phyloP scores from a whole-genome alignment of 2,329 filamentous ascomycete species.

The Claviceps sp. region DNA sequence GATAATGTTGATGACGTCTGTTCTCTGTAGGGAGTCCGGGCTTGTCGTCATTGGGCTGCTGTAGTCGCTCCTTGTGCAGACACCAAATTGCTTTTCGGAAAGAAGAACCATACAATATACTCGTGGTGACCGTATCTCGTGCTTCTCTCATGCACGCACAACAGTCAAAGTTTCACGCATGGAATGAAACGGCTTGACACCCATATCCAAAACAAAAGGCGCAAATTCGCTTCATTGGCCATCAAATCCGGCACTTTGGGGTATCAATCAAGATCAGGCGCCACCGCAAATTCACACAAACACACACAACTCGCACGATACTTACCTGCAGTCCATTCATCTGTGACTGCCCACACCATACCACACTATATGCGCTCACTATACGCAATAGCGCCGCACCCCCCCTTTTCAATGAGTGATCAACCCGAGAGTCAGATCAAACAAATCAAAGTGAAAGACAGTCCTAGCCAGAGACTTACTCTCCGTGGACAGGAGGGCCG shows the following conservation, averaged over 20 bases:
- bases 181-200: not conserved
- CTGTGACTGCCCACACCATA: not conserved
- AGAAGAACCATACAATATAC: not conserved
- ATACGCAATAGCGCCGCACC: too few relatives aligned
- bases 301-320: not conserved
- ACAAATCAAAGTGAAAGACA: not conserved
- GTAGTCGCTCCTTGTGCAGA: not conserved
- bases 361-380: too few relatives aligned
- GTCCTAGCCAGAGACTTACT: not conserved
- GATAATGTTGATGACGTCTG: too few relatives aligned
- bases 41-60: not conserved
- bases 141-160: not conserved
- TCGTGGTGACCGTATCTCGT: not conserved
- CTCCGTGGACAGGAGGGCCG: constrained; percentile 40
- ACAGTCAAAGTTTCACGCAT: not conserved
- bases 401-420: too few relatives aligned
- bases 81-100: not conserved
- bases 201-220: not conserved
- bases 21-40: too few relatives aligned
- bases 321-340: not conserved
- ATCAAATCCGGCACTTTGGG: not conserved
- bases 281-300: not conserved
- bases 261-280: not conserved
- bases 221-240: not conserved
- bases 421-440: too few relatives aligned